These are phyloP conservation scores for Diutina mesorugosa DNA, from an alignment of 1,139 yeast genomes.

Conservation along the genomic window DNA sequence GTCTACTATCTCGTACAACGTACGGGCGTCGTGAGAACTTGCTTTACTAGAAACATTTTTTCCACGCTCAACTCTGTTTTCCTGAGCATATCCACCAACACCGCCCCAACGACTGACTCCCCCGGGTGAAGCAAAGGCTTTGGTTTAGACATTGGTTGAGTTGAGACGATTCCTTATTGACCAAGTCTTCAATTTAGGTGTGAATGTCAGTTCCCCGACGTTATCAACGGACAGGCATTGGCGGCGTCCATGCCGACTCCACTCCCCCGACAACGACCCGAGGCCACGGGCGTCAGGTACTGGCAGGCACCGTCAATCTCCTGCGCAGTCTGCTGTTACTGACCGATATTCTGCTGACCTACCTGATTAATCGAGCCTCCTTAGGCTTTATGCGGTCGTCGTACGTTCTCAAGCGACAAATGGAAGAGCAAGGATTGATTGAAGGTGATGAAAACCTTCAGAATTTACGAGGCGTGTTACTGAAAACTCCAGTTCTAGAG, in stretches of 20 bases:
- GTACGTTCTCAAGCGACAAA: not conserved
- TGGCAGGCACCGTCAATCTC: not conserved
- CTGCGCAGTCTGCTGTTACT: not conserved
- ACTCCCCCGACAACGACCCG: not conserved
- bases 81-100: not conserved
- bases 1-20: not conserved
- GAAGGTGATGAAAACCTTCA: not conserved
- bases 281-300: not conserved
- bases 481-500: not conserved
- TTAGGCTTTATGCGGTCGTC: constrained; percentile 1
- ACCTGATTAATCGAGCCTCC: not conserved
- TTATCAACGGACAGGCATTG: not conserved
- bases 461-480: not conserved
- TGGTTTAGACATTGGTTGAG: not conserved
- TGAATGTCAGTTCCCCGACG: constrained; percentile 1
- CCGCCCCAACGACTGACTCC: not conserved
- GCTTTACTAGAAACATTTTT: not conserved
- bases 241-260: not conserved
- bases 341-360: not conserved
- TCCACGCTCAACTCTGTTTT: not conserved
- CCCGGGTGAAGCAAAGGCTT: not conserved
- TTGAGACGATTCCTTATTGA: not conserved
- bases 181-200: not conserved
- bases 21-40: not conserved
- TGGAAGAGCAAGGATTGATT: not conserved